phyloP scores from a whole-genome alignment of 2,329 filamentous ascomycete genomes.

The Calonectria pseudoreteaudii region DNA sequence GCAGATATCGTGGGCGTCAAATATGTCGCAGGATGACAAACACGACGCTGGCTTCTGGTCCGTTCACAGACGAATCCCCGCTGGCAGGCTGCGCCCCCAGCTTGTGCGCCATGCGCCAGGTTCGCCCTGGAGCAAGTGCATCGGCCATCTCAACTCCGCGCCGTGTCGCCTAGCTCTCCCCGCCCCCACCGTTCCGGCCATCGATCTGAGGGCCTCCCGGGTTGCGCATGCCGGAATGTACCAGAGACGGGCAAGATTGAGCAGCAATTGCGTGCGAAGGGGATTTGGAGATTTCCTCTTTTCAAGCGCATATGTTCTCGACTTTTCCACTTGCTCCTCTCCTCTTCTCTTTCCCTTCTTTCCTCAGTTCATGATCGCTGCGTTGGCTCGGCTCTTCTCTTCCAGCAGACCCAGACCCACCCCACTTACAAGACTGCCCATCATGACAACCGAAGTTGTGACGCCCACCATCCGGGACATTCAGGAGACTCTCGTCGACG shows the following conservation, averaged over 20 bases:
- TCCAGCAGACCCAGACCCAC: neutral
- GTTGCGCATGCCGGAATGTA: neutral
- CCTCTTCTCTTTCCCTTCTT: neutral
- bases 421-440: slow-evolving; percentile 6
- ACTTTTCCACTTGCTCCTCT: neutral
- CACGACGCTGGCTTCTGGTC: neutral
- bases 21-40: neutral
- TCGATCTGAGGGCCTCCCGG: slow-evolving; percentile 18
- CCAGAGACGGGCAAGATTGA: neutral
- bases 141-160: slow-evolving; percentile 3
- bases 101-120: neutral
- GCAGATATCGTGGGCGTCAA: neutral
- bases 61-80: neutral
- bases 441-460: slow-evolving; percentile 16
- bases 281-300: neutral
- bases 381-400: neutral
- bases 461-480: slow-evolving; percentile 22
- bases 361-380: neutral
- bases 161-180: slow-evolving; percentile 4
- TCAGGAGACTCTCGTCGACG: slow-evolving; percentile 16
- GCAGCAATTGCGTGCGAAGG: neutral
- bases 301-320: neutral
- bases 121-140: neutral
- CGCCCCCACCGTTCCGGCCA: slow-evolving; percentile 25
- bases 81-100: neutral